A percentile compares a stretch with the other conserved stretches of the same genome.
Evolutionary conservation across 2,329 filamentous ascomycete genomes (phyloP).

Genomic region (Penicillium polonicum): DNA sequence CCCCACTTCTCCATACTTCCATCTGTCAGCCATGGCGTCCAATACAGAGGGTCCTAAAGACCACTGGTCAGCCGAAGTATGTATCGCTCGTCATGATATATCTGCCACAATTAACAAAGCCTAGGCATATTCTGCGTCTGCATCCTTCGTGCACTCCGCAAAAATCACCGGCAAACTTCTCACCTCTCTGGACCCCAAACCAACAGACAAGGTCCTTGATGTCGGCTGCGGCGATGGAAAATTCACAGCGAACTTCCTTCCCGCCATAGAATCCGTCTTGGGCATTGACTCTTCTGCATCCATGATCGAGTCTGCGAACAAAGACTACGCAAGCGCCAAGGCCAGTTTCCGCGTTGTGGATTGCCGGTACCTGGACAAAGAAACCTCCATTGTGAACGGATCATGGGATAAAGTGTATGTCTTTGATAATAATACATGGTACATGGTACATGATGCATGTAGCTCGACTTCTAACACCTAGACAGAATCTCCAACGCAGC

Average conservation of each 20-base stretch:
- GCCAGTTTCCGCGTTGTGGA: slow-evolving; percentile 36
- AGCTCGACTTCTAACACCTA: background rate
- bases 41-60: slow-evolving; percentile 24
- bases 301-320: slow-evolving; percentile 58
- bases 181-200: slow-evolving; percentile 58
- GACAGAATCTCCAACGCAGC: slow-evolving; percentile 61
- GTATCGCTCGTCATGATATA: background rate
- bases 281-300: slow-evolving; percentile 59
- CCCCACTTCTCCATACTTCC: background rate
- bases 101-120: background rate
- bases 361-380: slow-evolving; percentile 36
- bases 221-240: slow-evolving; percentile 66
- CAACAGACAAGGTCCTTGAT: slow-evolving; percentile 60
- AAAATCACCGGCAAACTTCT: slow-evolving; percentile 60
- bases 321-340: slow-evolving; percentile 38
- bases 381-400: slow-evolving; percentile 25
- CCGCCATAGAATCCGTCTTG: slow-evolving; percentile 51
- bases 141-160: slow-evolving; percentile 58
- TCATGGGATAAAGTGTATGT: slow-evolving; percentile 53
- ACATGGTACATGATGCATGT: background rate
- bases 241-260: slow-evolving; percentile 56
- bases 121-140: slow-evolving; percentile 60
- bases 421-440: background rate
- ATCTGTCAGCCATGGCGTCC: background rate
- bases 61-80: slow-evolving; percentile 42